Evolutionary conservation across 768 basidiomycete genomes (phyloP).

Genomic region (Podaxis sp.): DNA sequence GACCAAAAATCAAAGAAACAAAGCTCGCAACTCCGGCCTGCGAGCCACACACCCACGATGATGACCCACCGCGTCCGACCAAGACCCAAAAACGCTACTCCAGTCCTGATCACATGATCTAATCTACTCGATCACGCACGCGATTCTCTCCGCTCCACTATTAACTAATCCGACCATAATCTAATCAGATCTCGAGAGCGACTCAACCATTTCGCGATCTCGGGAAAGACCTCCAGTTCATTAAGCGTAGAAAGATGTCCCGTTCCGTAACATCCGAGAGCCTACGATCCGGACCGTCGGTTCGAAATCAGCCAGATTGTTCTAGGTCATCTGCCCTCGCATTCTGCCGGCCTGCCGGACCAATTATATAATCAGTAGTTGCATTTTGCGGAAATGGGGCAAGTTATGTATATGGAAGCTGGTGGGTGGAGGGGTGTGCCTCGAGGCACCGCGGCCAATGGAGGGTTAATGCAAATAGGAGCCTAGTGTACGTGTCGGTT

Average conservation of each 20-base stretch:
- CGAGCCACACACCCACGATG: too few relatives aligned
- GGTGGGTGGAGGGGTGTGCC: background rate
- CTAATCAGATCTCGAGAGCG: background rate
- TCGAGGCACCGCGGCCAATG: background rate
- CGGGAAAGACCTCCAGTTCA: background rate
- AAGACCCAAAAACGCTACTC: too few relatives aligned
- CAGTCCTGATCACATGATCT: background rate
- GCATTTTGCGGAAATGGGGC: too few relatives aligned
- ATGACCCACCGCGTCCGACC: too few relatives aligned
- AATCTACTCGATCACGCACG: background rate
- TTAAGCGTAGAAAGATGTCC: background rate
- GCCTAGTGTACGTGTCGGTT: background rate
- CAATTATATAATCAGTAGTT: background rate
- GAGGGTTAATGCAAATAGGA: too few relatives aligned
- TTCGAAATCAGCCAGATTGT: background rate
- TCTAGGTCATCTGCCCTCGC: background rate
- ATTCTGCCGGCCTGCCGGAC: background rate
- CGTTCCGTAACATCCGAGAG: background rate
- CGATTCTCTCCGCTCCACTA: background rate
- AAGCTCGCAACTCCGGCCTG: too few relatives aligned
- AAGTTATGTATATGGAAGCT: background rate
- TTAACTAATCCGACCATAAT: background rate
- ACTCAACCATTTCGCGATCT: background rate
- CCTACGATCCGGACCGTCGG: background rate
- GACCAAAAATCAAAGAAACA: too few relatives aligned